Evolutionary conservation across 495 filamentous ascomycete genomes (phyloP), one percentile per base, ranked within the genome.

Genomic region (Penicillium robsamsonii): DNA sequence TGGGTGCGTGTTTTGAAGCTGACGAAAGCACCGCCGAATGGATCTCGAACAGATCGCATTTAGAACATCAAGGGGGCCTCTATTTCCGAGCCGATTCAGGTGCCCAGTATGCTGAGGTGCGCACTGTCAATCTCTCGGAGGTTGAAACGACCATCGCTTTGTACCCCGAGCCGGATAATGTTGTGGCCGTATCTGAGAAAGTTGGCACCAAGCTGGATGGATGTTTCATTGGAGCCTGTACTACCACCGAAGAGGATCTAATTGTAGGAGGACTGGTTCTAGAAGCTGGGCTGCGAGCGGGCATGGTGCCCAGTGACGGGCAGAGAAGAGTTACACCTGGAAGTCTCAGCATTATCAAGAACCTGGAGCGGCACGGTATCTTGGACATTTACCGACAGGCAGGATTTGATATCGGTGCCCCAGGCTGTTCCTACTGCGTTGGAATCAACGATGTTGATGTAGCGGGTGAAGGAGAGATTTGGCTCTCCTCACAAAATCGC

Each of bases 151-250:
- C 70, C 18, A 53, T 79, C 12, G 75, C 78, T 9, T 54, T 45
- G 13, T 76, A 76, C 56, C 76, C 77, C 6, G 60, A 60, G 18
- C 78, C 76, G 25, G 76, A 81, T 45, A 61, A 79, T 56, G 75
- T 81, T 12, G 73, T 78, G 0, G 72, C 78, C 8, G 70, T 77
- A 0, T 47, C 38, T 6, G 66, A 74, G 7, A 20, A 61, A 15
- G 54, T 56, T 13, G 66, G 59, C 0, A 73, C 67, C 45, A 30
- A 58, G 7, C 55, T 81, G 4, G 75, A 81, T 51, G 76, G 76
- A 2, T 75, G 72, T 49, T 79, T 81, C 49, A 79, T 81, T 12
- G 78, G 78, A 15, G 76, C 41, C 75, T 78, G 78, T 60, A 81
- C 76, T 0, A 79, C 76, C 0, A 66, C 76, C 3, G 74, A 77